Evolutionary conservation across 2,329 filamentous ascomycete species (phyloP).

Genomic region (Acarospora socialis): DNA sequence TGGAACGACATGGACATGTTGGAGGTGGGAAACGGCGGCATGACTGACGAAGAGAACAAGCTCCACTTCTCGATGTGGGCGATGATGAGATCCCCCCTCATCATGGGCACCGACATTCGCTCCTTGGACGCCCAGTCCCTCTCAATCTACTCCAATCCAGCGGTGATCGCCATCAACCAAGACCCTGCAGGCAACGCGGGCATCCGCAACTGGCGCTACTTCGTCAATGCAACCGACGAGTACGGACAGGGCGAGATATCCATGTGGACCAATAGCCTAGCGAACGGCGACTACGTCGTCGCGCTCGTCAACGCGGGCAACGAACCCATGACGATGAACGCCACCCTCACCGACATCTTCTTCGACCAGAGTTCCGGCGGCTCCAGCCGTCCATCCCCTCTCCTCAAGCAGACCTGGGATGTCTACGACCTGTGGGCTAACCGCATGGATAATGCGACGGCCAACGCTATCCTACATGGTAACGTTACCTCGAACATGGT

Average conservation of each 20-base stretch:
- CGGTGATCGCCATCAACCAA: conserved; percentile 36
- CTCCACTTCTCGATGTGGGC: conserved; percentile 37
- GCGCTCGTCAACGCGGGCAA: conserved; percentile 38
- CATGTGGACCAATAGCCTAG: conserved; percentile 36
- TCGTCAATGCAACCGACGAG: conserved; percentile 26
- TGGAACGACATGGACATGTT: conserved; percentile 38
- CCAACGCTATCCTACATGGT: conserved; percentile 30
- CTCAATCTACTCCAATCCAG: conserved; percentile 34
- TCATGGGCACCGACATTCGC: conserved; percentile 33
- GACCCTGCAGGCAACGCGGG: conserved; percentile 30
- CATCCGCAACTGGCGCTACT: conserved; percentile 31
- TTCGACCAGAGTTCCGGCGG: conserved; percentile 31
- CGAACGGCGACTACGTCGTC: conserved; percentile 33
- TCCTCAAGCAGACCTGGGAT: conserved; percentile 35
- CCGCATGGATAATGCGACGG: conserved; percentile 35
- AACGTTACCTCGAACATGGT: conserved; percentile 18
- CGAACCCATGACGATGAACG: conserved; percentile 31
- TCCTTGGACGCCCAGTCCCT: conserved; percentile 28
- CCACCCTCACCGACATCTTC: conserved; percentile 39
- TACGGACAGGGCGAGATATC: conserved; percentile 34
- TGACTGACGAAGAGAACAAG: conserved; percentile 29
- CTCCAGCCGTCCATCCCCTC: conserved; percentile 26
- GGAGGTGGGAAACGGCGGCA: conserved; percentile 32
- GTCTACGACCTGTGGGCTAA: conserved; percentile 42
- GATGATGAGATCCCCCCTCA: conserved; percentile 31